phyloP scores from a whole-genome alignment of 495 filamentous ascomycete genomes.

The Hypoxylon perforatum region DNA sequence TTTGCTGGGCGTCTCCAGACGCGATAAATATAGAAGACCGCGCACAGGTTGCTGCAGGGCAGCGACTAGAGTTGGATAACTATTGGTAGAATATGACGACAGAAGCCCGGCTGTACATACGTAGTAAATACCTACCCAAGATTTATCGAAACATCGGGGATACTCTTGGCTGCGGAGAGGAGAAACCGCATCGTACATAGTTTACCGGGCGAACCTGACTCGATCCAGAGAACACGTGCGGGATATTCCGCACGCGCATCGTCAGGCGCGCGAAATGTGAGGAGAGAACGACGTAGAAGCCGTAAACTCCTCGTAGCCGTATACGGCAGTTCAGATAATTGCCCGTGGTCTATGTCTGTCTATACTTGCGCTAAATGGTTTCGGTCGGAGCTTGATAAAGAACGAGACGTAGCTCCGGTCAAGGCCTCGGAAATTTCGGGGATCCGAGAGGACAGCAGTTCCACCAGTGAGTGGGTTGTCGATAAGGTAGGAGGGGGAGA shows the following conservation, averaged over 20 bases:
- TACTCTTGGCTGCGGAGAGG: slow-evolving; percentile 37
- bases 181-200: not conserved
- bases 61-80: slow-evolving; percentile 1
- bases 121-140: too few species aligned
- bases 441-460: slow-evolving; percentile 15
- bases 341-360: slow-evolving; percentile 5
- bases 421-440: slow-evolving; percentile 25
- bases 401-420: slow-evolving; percentile 15
- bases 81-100: slow-evolving; percentile 24
- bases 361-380: slow-evolving; percentile 12
- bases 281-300: slow-evolving; percentile 10
- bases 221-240: slow-evolving; percentile 18
- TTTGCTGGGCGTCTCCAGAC: slow-evolving; percentile 7
- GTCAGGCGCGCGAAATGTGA: slow-evolving; percentile 4
- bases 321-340: slow-evolving; percentile 20
- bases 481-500: slow-evolving; percentile 16
- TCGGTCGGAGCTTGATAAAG: slow-evolving; percentile 15
- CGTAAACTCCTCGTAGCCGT: slow-evolving; percentile 7
- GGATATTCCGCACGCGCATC: slow-evolving; percentile 20
- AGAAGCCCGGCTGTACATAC: slow-evolving; percentile 11
- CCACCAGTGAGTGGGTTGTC: not conserved
- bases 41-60: too few species aligned
- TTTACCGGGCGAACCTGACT: too few species aligned
- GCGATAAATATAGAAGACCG: slow-evolving; percentile 37
- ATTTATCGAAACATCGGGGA: slow-evolving; percentile 29